Conservation (phyloP, 202 grass and related monocot species). For the Zoysia matrella region DNA sequence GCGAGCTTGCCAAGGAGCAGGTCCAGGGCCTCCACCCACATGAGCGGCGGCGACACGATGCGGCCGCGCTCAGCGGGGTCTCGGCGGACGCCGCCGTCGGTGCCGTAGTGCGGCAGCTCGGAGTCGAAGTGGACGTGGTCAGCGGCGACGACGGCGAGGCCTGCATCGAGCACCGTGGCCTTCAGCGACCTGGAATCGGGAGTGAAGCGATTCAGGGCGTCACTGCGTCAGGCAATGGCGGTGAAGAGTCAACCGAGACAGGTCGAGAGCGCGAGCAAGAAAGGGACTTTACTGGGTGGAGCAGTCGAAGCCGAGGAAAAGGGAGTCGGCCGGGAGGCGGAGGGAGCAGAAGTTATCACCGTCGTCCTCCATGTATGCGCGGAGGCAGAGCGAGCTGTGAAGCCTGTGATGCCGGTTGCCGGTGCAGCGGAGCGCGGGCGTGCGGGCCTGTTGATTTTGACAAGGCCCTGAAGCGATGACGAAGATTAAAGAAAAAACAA, state of each 20-base stretch:
- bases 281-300: conserved; percentile 51
- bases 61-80: conserved; percentile 42
- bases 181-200: conserved; percentile 51
- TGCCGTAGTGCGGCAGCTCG: conserved; percentile 53
- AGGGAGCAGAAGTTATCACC: background rate
- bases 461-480: too few species aligned
- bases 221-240: background rate
- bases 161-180: conserved; percentile 56
- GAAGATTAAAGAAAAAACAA: too few species aligned
- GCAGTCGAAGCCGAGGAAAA: conserved; percentile 65
- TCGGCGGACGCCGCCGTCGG: conserved; percentile 51
- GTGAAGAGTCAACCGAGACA: background rate
- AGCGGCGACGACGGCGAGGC: conserved; percentile 39
- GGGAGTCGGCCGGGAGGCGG: conserved; percentile 33
- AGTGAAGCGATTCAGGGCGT: background rate
- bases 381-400: too few species aligned
- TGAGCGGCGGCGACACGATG: conserved; percentile 52
- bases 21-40: conserved; percentile 66
- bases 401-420: too few species aligned
- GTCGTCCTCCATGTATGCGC: background rate
- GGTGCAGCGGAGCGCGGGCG: too few species aligned
- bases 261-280: background rate
- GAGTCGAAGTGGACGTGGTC: conserved; percentile 63
- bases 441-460: too few species aligned
- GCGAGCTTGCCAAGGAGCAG: conserved; percentile 48